Conservation (phyloP, 306 rosid genomes). For the Cucurbita maxima region DNA sequence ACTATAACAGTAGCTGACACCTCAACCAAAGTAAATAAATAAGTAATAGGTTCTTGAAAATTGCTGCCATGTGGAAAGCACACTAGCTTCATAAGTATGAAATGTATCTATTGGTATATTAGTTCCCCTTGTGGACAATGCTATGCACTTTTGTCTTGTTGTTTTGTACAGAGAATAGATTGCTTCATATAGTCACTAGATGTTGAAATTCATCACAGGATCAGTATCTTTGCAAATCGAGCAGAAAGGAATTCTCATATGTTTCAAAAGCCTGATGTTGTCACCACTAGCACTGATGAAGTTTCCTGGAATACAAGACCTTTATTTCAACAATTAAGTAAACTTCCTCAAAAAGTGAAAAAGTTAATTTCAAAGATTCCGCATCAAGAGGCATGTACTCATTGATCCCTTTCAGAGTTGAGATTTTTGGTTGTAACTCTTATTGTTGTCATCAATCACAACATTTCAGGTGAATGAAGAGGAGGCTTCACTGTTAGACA, state of each 20-base stretch:
- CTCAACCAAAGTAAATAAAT: background rate
- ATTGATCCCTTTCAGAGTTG: background rate
- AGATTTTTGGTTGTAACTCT: constrained; percentile 5
- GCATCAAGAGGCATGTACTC: constrained; percentile 60
- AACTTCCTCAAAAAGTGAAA: constrained; percentile 52
- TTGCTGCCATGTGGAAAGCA: background rate
- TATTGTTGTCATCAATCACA: constrained; percentile 13
- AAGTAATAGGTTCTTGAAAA: background rate
- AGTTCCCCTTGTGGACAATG: background rate
- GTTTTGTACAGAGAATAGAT: background rate
- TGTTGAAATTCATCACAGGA: constrained; percentile 47
- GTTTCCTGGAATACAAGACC: constrained; percentile 67
- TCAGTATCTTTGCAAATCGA: constrained; percentile 46
- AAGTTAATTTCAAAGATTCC: constrained; percentile 56
- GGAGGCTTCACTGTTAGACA: constrained; percentile 90
- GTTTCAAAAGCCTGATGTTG: constrained; percentile 55
- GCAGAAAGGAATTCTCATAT: constrained; percentile 49
- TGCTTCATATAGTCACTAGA: constrained; percentile 14
- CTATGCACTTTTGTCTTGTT: background rate
- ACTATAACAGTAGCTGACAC: background rate
- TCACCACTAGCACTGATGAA: constrained; percentile 62
- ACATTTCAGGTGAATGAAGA: constrained; percentile 72
- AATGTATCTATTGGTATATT: background rate
- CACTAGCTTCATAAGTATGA: background rate
- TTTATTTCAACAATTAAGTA: constrained; percentile 51